These are phyloP conservation scores for Kwoniella dendrophila DNA, from an alignment of 768 basidiomycete genomes.

Conservation along the genomic window DNA sequence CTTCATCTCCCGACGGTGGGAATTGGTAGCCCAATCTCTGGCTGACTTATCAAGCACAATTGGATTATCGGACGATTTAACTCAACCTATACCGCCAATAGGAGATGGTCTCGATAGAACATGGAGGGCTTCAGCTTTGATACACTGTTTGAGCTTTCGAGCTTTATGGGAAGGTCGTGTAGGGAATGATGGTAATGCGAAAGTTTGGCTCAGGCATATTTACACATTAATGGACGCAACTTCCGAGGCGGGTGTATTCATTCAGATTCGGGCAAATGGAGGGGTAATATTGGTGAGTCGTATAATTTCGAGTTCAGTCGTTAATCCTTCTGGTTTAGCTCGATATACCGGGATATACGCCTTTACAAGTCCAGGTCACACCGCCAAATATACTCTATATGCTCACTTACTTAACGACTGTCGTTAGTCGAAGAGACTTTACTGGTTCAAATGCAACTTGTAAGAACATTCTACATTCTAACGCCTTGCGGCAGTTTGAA, in stretches of 20 bases:
- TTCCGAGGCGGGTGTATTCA: conserved; percentile 16
- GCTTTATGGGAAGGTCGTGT: conserved; percentile 38
- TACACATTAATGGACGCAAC: conserved; percentile 35
- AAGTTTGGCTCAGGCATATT: conserved; percentile 22
- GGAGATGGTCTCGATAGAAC: neutral
- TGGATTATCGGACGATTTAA: conserved; percentile 10
- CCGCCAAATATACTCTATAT: conserved; percentile 40
- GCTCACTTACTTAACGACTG: conserved; percentile 36
- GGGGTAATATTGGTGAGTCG: conserved; percentile 31
- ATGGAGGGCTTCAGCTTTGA: conserved; percentile 13
- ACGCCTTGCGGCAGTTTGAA: conserved; percentile 23
- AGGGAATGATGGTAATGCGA: conserved; percentile 30
- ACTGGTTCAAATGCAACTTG: conserved; percentile 26
- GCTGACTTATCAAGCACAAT: conserved; percentile 5
- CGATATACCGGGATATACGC: conserved; percentile 1
- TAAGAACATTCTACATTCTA: conserved; percentile 32
- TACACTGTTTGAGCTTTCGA: conserved; percentile 33
- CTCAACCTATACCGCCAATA: neutral
- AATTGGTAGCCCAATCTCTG: conserved; percentile 21
- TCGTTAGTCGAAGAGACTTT: conserved; percentile 34
- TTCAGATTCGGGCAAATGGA: conserved; percentile 20
- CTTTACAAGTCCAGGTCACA: conserved; percentile 32
- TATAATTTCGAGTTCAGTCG: too few species aligned
- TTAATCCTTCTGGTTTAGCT: conserved; percentile 6
- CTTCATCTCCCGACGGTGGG: conserved; percentile 39